Evolutionary conservation across 2,329 filamentous ascomycete genomes (phyloP).

Genomic region (Sarocladium kiliense): DNA sequence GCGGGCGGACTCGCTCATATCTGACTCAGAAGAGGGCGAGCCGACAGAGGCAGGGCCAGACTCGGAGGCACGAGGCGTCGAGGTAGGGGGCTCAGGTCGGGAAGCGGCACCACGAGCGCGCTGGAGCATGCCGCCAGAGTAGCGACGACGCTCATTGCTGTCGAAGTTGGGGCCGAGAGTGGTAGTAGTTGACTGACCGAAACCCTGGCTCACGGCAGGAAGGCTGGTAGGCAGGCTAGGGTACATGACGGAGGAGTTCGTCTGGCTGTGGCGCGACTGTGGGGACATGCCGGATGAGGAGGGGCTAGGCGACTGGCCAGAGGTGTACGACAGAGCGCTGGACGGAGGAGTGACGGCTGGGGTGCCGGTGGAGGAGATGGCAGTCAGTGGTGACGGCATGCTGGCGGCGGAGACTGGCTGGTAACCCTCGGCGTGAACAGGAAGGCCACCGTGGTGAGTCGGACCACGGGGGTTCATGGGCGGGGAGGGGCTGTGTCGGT

Average conservation of each 20-base stretch:
- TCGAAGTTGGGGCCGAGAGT: conserved; percentile 66
- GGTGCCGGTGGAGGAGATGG: conserved; percentile 60
- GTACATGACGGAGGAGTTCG: conserved; percentile 62
- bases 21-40: conserved; percentile 52
- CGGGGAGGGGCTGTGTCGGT: conserved; percentile 53
- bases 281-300: conserved; percentile 69
- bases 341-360: conserved; percentile 73
- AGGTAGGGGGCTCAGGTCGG: conserved; percentile 17
- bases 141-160: conserved; percentile 57
- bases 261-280: conserved; percentile 55
- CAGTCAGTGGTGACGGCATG: conserved; percentile 56
- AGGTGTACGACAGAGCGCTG: conserved; percentile 70
- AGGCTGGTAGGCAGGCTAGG: conserved; percentile 54
- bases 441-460: conserved; percentile 20
- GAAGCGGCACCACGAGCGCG: conserved; percentile 42
- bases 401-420: conserved; percentile 45
- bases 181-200: conserved; percentile 63
- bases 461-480: conserved; percentile 33
- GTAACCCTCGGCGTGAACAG: conserved; percentile 23
- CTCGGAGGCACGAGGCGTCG: conserved; percentile 39
- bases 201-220: conserved; percentile 64
- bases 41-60: conserved; percentile 37
- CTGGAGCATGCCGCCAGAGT: conserved; percentile 63
- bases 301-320: conserved; percentile 68
- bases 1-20: conserved; percentile 43